Conservation (phyloP, 176 grass and related monocot species). For the Hyparrhenia diplandra region DNA sequence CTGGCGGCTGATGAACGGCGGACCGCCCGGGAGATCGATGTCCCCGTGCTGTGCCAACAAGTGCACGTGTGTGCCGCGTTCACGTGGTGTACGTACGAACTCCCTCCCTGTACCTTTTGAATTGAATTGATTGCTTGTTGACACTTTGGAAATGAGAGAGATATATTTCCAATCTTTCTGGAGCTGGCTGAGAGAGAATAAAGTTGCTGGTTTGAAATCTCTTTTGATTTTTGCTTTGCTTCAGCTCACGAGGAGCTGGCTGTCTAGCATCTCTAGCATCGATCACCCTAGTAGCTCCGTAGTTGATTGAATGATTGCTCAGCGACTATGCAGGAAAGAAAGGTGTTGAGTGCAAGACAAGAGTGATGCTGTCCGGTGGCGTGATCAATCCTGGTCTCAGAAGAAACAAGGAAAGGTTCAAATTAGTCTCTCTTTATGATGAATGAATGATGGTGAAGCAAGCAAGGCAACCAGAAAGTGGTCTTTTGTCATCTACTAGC, state of each 20-base stretch:
- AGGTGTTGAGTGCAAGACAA: background rate
- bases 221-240: too few relatives aligned
- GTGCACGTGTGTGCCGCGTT: background rate
- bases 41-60: background rate
- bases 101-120: background rate
- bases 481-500: constrained; percentile 20
- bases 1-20: background rate
- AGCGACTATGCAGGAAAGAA: background rate
- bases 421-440: too few relatives aligned
- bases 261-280: too few relatives aligned
- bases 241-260: too few relatives aligned
- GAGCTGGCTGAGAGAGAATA: too few relatives aligned
- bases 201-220: too few relatives aligned
- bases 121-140: background rate
- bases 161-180: too few relatives aligned
- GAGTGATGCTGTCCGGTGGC: background rate
- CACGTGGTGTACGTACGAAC: background rate
- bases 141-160: background rate
- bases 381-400: background rate
- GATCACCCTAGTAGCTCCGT: too few relatives aligned
- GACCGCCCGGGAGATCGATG: too few relatives aligned
- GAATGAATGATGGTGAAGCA: background rate
- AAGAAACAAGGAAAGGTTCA: background rate
- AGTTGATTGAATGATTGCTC: too few relatives aligned
- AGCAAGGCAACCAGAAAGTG: constrained; percentile 5